Evolutionary conservation across 1,139 yeast genomes (phyloP).

Genomic region (Saccharomycopsis crataegensis): DNA sequence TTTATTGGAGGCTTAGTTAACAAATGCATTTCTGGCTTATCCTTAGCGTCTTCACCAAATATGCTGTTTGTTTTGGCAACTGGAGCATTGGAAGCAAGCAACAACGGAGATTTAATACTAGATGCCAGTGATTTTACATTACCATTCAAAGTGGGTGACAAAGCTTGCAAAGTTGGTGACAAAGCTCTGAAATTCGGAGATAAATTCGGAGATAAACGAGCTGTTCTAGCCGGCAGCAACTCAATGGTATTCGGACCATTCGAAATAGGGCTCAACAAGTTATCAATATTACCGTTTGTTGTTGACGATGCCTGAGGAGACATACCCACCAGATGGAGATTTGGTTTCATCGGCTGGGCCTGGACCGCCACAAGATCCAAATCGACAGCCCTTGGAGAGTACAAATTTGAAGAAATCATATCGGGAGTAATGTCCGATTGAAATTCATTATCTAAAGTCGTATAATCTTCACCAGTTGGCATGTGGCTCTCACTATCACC

Average conservation of each 20-base stretch:
- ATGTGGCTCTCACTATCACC: not conserved
- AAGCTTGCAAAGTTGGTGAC: slow-evolving; percentile 19
- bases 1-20: slow-evolving; percentile 20
- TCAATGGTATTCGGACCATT: not conserved
- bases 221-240: slow-evolving; percentile 26
- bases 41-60: not conserved
- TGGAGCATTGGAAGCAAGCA: slow-evolving; percentile 15
- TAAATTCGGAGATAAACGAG: slow-evolving; percentile 24
- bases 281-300: slow-evolving; percentile 1
- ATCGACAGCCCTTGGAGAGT: slow-evolving; percentile 44
- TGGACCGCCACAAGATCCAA: slow-evolving; percentile 49
- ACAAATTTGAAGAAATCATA: slow-evolving; percentile 50
- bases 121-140: not conserved
- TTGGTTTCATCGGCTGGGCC: slow-evolving; percentile 47
- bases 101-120: slow-evolving; percentile 22
- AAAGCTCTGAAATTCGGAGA: slow-evolving; percentile 19
- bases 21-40: slow-evolving; percentile 4
- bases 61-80: slow-evolving; percentile 27
- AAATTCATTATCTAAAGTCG: slow-evolving; percentile 28
- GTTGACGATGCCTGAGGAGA: slow-evolving; percentile 23
- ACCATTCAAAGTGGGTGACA: slow-evolving; percentile 8
- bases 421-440: slow-evolving; percentile 32
- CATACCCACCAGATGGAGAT: slow-evolving; percentile 22
- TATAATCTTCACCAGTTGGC: slow-evolving; percentile 16
- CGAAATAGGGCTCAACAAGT: slow-evolving; percentile 2